These are phyloP conservation scores for Sechiopsis laciniata DNA, from an alignment of 306 rosid genomes.

Conservation along the genomic window DNA sequence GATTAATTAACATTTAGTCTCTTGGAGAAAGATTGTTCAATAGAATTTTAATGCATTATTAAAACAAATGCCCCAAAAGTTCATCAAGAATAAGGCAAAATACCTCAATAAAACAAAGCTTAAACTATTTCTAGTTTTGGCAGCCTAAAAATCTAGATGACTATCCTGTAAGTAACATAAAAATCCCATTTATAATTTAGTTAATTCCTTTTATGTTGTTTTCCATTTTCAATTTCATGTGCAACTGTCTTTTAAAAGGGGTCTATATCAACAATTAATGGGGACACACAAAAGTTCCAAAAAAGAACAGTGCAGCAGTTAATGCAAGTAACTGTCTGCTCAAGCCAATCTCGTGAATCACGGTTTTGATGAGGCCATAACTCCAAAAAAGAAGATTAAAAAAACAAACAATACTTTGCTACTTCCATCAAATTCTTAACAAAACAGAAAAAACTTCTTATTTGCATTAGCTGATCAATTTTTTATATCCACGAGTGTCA, in stretches of 20 bases:
- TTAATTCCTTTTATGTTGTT: slow-evolving; percentile 18
- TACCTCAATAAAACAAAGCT: neutral
- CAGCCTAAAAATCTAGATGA: neutral
- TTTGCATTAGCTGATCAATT: neutral
- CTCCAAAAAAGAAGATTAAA: slow-evolving; percentile 20
- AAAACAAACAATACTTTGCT: neutral
- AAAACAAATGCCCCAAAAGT: neutral
- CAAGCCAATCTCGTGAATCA: slow-evolving; percentile 79
- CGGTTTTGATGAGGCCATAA: slow-evolving; percentile 47
- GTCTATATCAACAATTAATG: slow-evolving; percentile 31
- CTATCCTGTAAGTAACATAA: slow-evolving; percentile 22
- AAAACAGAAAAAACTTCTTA: neutral
- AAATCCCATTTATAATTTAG: neutral
- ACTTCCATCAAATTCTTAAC: slow-evolving; percentile 9
- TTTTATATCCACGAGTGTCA: no score
- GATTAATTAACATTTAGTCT: slow-evolving; percentile 4
- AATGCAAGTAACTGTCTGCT: slow-evolving; percentile 54
- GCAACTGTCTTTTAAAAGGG: slow-evolving; percentile 20
- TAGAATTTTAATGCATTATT: neutral
- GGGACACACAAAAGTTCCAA: slow-evolving; percentile 40
- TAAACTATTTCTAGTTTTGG: neutral
- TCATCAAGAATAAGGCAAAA: slow-evolving; percentile 9
- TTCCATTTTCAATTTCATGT: slow-evolving; percentile 27
- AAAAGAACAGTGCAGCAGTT: slow-evolving; percentile 42
- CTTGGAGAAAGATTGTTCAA: neutral